Conservation (phyloP, 108 stramenopile species). For the Cyclotella sp. region DNA sequence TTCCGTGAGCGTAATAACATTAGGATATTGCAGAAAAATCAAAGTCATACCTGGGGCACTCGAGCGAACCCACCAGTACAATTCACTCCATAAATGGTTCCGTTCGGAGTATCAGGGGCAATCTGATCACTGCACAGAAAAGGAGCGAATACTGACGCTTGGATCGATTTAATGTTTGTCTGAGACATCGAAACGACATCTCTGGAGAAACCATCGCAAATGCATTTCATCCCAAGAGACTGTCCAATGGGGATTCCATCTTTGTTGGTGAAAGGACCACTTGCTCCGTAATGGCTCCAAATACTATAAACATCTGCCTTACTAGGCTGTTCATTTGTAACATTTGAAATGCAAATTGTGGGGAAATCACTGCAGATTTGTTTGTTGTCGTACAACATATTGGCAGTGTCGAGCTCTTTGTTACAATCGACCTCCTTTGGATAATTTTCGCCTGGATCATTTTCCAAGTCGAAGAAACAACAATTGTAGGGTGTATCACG, state of each 20-base stretch:
- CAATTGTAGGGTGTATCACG: background rate
- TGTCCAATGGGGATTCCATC: background rate
- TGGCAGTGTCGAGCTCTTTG: background rate
- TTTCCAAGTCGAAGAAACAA: conserved; percentile 1
- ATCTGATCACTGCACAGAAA: background rate
- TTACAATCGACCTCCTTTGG: background rate
- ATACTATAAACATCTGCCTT: background rate
- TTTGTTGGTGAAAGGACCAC: background rate
- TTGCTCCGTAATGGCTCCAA: conserved; percentile 5
- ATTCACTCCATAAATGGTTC: background rate
- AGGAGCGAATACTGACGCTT: background rate
- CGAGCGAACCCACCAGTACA: background rate
- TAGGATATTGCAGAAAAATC: too few species aligned
- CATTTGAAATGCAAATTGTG: background rate
- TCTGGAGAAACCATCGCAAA: background rate
- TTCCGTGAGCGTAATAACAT: background rate
- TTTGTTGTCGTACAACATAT: conserved; percentile 2
- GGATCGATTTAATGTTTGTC: background rate
- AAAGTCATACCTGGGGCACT: background rate
- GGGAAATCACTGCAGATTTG: conserved; percentile 1
- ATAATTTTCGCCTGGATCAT: background rate
- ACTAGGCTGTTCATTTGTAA: background rate
- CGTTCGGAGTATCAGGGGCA: background rate
- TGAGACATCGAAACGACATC: background rate
- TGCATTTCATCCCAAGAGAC: background rate